Base-by-base conservation (phyloP, 192 early-diverging fungal species). In the Chytriomyces hyalinus region DNA sequence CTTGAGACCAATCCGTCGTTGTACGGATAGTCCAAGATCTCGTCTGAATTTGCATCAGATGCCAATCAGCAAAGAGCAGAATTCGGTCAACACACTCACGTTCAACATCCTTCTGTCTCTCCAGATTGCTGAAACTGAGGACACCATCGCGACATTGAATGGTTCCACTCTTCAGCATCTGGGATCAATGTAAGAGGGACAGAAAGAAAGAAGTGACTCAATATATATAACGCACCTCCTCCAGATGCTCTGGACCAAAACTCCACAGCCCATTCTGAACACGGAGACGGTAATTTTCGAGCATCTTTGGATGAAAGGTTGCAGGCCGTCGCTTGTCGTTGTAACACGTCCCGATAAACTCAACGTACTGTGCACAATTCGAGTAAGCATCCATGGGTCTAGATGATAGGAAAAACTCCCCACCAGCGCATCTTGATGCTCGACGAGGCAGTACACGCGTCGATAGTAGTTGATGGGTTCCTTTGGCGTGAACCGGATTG, bases 381-480 rank as follows among this genome's bases (percentile, higher is more conserved):
- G 8, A 59, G 22, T 74, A 11, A 36, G 51, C 13, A 76, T 28
- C 75, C 7, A 20, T 50, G 45, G 26, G 43, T 11, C 64, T 44
- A 49, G 24, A n/a, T 11, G 6, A n/a, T 22, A 48, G 26, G 24
- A 26, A 71, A 50, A 24, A 36, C 3, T 22, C 15, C 10, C 57
- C 65, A 87, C 86, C 64, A 88, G 68, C 6, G 65, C 81, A 83
- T 89, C 87, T 46, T 88, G 84, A 71, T 89, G 73, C 64, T 89
- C 88, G 1, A 89, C 81, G 11, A 89, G 64, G 67, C 88, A 89
- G 65, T 88, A 89, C 1, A 89, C 82, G 6, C 88, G 73, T 17
- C 88, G 75, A 65, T 87, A 84, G 74, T 89, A 89, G 77, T 89
- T 89, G 0, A 89, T 87, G 0, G 88, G 83, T 53, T 89, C 87